A percentile compares a stretch with the other conserved stretches of the same genome.
Conservation (phyloP, 2,329 filamentous ascomycete genomes). For the Fusarium stilboides region DNA sequence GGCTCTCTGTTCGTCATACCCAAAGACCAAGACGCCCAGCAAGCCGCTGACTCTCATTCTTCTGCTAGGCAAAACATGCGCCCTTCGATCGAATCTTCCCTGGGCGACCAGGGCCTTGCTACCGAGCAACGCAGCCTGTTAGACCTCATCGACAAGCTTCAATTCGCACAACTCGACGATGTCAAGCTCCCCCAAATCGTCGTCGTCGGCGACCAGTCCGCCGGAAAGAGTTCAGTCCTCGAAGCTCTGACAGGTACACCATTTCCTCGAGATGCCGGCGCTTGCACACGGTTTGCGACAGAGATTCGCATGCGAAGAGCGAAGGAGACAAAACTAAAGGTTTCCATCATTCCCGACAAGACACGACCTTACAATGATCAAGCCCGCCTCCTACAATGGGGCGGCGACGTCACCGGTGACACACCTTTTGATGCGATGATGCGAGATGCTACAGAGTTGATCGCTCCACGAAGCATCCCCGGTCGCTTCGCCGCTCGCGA, state of each 20-base stretch:
- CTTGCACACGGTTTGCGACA: slow-evolving; percentile 75
- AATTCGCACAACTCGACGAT: slow-evolving; percentile 67
- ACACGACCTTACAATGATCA: slow-evolving; percentile 63
- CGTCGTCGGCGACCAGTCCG: slow-evolving; percentile 75
- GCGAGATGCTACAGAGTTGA: slow-evolving; percentile 65
- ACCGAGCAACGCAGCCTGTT: slow-evolving; percentile 70
- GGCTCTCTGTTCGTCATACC: slow-evolving; percentile 49
- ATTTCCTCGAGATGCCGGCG: slow-evolving; percentile 71
- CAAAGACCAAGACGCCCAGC: slow-evolving; percentile 37
- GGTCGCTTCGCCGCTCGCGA: slow-evolving; percentile 67
- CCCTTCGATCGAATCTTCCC: slow-evolving; percentile 63
- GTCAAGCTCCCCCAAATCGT: slow-evolving; percentile 73
- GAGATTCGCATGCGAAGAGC: slow-evolving; percentile 70
- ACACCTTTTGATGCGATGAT: slow-evolving; percentile 67
- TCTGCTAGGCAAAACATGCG: slow-evolving; percentile 54
- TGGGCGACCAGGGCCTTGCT: slow-evolving; percentile 65
- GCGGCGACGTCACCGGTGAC: slow-evolving; percentile 61
- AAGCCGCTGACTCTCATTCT: slow-evolving; percentile 45
- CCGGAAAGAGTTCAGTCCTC: slow-evolving; percentile 75
- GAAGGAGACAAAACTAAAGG: slow-evolving; percentile 61
- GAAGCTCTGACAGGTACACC: slow-evolving; percentile 75
- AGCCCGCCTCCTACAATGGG: slow-evolving; percentile 63
- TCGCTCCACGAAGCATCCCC: slow-evolving; percentile 65
- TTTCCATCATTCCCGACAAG: slow-evolving; percentile 71
- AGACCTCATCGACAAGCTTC: slow-evolving; percentile 71